Base-by-base conservation (phyloP, 768 basidiomycete species). In the Russula foetens region DNA sequence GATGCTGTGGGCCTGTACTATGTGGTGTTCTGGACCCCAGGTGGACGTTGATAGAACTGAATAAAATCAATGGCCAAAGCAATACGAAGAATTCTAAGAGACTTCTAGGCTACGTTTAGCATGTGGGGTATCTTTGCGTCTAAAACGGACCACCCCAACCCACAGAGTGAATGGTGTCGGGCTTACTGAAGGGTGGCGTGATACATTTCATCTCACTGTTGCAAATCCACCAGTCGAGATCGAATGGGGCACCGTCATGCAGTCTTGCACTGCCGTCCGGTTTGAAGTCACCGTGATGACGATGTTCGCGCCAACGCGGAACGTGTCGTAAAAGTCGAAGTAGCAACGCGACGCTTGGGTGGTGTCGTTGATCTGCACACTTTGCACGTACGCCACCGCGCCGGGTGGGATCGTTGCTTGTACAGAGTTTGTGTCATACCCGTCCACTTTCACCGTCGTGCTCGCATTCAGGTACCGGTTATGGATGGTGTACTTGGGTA, bases 281-380 rank as follows among this genome's bases (percentile, higher is more conserved):
- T 87, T 78, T 11, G 80, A 74, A 1, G 85, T 86, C 48, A 87
- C 74, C 50, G 79, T 81, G 64, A 88, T 86, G 46, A 81, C 79
- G 11, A 86, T 73, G 24, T 86, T 79, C 4, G 84, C 84, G 19
- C 85, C 85, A 2, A 80, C 69, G 53, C 80, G 75, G 74, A 86
- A 87, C 21, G 77, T 78, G 64, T 88, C 86, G 71, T 83, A 86
- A 68, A 88, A 87, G 69, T 86, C 84, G 57, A 87, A 74, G 67
- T 86, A 82, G 70, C 86, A 88, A 23, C 81, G 75, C 23, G 81
- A 81, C 15, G 71, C 71, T 17, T 77, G 67, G 12, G 74, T 71
- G 44, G 71, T 69, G 26, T 83, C 83, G 66, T 86, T 84, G 58
- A 86, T 68, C 0, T 81, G 81, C 33, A 86, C 80, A 59, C 73